Evolutionary conservation across 371 early-diverging fungal species (phyloP).

Genomic region (Dichotomocladium elegans): DNA sequence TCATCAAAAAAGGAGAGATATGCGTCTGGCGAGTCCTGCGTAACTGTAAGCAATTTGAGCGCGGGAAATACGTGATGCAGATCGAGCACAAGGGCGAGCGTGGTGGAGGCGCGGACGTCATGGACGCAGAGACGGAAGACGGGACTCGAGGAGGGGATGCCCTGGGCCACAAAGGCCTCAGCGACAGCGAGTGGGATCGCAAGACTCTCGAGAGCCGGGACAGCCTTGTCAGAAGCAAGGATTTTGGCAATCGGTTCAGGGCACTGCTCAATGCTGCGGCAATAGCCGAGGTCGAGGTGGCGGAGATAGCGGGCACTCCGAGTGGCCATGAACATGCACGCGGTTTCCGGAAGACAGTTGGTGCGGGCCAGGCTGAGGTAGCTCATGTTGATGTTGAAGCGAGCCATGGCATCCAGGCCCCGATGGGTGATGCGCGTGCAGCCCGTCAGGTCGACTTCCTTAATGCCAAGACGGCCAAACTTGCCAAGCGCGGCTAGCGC

Average conservation of each 20-base stretch:
- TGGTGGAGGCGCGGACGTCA: conserved; percentile 10
- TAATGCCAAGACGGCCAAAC: conserved; percentile 23
- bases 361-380: conserved; percentile 15
- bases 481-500: conserved; percentile 27
- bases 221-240: not conserved
- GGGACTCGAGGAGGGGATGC: not conserved
- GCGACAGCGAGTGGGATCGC: conserved; percentile 14
- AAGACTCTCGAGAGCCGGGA: conserved; percentile 7
- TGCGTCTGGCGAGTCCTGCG: too few relatives aligned
- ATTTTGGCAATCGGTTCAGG: conserved; percentile 5
- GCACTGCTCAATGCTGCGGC: conserved; percentile 1
- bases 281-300: conserved; percentile 13
- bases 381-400: conserved; percentile 16
- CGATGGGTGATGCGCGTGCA: conserved; percentile 17
- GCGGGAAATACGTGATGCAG: conserved; percentile 9
- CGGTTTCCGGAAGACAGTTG: not conserved
- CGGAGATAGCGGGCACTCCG: conserved; percentile 10
- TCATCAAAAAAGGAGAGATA: too few relatives aligned
- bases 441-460: conserved; percentile 26
- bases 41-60: conserved; percentile 10
- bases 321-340: conserved; percentile 1
- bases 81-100: conserved; percentile 11
- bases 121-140: conserved; percentile 10
- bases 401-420: conserved; percentile 18
- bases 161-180: not conserved